Evolutionary conservation across 176 grass and related monocot genomes (phyloP), one percentile per base, ranked within the genome.

Genomic region (Tuctoria greenei): DNA sequence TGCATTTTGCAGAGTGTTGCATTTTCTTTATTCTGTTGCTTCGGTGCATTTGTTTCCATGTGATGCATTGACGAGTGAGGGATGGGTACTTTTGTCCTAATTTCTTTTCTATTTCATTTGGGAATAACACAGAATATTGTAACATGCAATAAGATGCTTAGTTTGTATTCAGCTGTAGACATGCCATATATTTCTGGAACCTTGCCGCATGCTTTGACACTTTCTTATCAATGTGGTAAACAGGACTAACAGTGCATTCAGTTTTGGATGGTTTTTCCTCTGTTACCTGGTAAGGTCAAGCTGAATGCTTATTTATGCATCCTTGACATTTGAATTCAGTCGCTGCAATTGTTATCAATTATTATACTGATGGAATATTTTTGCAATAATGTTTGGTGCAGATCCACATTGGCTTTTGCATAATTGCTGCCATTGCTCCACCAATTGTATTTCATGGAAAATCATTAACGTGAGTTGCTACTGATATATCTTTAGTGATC

Each of bases 351-450:
- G 16, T 28, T 84, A 47, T 38, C 12, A 31, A 27, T 36, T 50
- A n/a, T 20, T 10, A 49, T 6, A 66, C 21, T 24, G 1, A 56
- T n/a, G 43, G 44, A 20, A 23, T 85, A 14, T 72, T 63, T 49
- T 59, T 15, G 6, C 0, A 2, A 66, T 82, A 44, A 14, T 79
- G 18, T 70, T 90, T 61, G 70, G 43, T 82, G 56, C 87, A 96
- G 90, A 74, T 96, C 74, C 93, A 96, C 57, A 84, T 96, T 72
- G 87, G 82, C 28, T 96, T 96, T 64, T 96, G 93, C 72, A 96
- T 96, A 73, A 70, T 96, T 93, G 93, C 93, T 88, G 93, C 93
- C 70, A 93, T 96, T 88, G 90, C 93, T 79, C 93, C 90, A 13
- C 93, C 93, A 45, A 96, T 96, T 24, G 67, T 90, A 39, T 96